phyloP scores from a whole-genome alignment of 352 stramenopile species.

The Phytophthora litchii region DNA sequence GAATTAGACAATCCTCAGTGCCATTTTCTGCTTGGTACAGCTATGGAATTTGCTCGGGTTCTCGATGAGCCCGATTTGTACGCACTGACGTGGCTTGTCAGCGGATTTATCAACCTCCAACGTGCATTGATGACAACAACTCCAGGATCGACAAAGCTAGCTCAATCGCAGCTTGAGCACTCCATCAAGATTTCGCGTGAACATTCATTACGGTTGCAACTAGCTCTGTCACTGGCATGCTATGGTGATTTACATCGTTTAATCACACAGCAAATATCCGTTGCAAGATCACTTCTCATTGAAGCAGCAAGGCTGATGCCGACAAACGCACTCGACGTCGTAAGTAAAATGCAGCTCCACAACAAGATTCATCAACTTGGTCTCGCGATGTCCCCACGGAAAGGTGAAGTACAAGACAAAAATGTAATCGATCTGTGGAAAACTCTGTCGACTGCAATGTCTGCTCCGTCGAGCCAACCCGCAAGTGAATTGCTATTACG shows the following conservation, averaged over 20 bases:
- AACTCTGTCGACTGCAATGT: conserved; percentile 12
- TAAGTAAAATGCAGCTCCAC: conserved; percentile 53
- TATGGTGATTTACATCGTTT: conserved; percentile 37
- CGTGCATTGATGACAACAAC: conserved; percentile 13
- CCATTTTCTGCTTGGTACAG: conserved; percentile 41
- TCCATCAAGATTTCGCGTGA: conserved; percentile 39
- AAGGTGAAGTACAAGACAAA: conserved; percentile 27
- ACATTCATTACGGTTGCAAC: conserved; percentile 40
- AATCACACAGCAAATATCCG: conserved; percentile 9
- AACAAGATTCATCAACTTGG: conserved; percentile 42
- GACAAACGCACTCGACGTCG: conserved; percentile 31
- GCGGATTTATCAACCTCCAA: conserved; percentile 51
- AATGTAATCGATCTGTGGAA: conserved; percentile 37
- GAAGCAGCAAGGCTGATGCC: conserved; percentile 45
- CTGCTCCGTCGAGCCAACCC: conserved; percentile 4
- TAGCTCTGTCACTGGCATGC: conserved; percentile 47
- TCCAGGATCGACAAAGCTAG: conserved; percentile 19
- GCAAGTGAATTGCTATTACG: conserved; percentile 9
- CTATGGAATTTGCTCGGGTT: conserved; percentile 41
- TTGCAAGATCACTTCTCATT: conserved; percentile 27
- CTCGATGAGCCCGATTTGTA: conserved; percentile 55
- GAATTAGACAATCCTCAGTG: conserved; percentile 33
- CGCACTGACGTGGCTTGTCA: conserved; percentile 51
- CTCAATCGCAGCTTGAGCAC: conserved; percentile 38
- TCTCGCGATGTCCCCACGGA: conserved; percentile 4